A percentile compares a stretch with the other conserved stretches of the same genome.
These are phyloP conservation scores for Talaromyces borbonicus DNA, from an alignment of 495 filamentous ascomycete species.

Conservation along the genomic window DNA sequence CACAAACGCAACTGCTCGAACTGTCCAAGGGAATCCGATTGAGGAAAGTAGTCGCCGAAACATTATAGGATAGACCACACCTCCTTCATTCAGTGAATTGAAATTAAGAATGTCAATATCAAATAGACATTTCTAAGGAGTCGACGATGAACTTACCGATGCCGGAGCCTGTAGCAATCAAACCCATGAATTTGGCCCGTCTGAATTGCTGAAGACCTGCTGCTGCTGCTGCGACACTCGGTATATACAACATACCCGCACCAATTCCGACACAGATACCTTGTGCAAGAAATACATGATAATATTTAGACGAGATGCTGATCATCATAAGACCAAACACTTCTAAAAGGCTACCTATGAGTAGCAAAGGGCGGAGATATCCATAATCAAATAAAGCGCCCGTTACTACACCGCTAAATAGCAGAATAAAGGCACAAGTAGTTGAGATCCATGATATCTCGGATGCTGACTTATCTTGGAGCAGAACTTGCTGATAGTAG, in stretches of 20 bases:
- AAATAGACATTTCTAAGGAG: not conserved
- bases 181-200: slow-evolving; percentile 43
- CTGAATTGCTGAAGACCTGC: slow-evolving; percentile 26
- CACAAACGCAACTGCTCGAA: slow-evolving; percentile 60
- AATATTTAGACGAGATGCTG: slow-evolving; percentile 21
- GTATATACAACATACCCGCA: slow-evolving; percentile 44
- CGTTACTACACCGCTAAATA: slow-evolving; percentile 28
- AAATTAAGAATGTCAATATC: not conserved
- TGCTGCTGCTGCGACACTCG: slow-evolving; percentile 52
- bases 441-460: slow-evolving; percentile 39
- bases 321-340: slow-evolving; percentile 41
- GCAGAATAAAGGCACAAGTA: slow-evolving; percentile 31
- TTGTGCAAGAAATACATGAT: slow-evolving; percentile 25
- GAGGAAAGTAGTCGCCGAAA: slow-evolving; percentile 50
- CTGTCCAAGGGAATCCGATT: slow-evolving; percentile 65
- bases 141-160: not conserved
- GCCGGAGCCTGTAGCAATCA: slow-evolving; percentile 54
- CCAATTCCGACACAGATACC: slow-evolving; percentile 27
- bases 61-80: slow-evolving; percentile 52
- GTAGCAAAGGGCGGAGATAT: slow-evolving; percentile 24
- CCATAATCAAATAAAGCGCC: slow-evolving; percentile 38
- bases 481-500: slow-evolving; percentile 27
- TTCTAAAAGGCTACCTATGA: slow-evolving; percentile 19
- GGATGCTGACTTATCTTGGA: slow-evolving; percentile 20
- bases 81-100: slow-evolving; percentile 32